Percentiles rank a stretch among this genome's conserved stretches.
Evolutionary conservation across 2,329 filamentous ascomycete species (phyloP).

Genomic region (Neonectria punicea): DNA sequence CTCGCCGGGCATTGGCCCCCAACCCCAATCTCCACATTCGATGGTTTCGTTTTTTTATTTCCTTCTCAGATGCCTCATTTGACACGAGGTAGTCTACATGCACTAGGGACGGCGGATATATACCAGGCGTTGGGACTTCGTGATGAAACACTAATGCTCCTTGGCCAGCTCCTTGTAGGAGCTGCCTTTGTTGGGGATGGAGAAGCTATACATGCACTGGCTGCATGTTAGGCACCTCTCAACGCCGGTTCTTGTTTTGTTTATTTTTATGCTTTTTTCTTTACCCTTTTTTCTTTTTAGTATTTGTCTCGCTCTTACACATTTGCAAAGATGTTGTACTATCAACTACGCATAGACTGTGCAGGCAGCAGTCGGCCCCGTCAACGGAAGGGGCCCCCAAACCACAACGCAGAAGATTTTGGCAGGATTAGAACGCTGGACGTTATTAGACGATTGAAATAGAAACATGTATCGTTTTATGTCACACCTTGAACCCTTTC

Average conservation of each 20-base stretch:
- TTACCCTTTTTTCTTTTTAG: conserved; percentile 13
- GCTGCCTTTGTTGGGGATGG: conserved; percentile 8
- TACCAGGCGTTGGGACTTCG: conserved; percentile 34
- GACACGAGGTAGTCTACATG: conserved; percentile 24
- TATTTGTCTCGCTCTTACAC: conserved; percentile 6
- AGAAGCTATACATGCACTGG: conserved; percentile 32
- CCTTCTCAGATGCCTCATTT: conserved; percentile 31
- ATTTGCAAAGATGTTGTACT: conserved; percentile 29
- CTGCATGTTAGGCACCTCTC: conserved; percentile 29
- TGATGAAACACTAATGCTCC: conserved; percentile 10
- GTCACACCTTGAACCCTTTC: not conserved
- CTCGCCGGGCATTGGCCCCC: conserved; percentile 15
- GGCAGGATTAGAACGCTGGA: conserved; percentile 31
- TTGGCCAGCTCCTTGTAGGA: not conserved
- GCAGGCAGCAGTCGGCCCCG: conserved; percentile 30
- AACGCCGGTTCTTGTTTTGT: conserved; percentile 15
- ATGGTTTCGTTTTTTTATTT: conserved; percentile 16
- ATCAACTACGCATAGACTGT: conserved; percentile 32
- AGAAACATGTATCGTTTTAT: conserved; percentile 33
- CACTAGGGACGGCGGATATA: conserved; percentile 33
- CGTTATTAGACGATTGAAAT: conserved; percentile 32
- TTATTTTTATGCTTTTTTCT: conserved; percentile 15
- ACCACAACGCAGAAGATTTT: conserved; percentile 11
- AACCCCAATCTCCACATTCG: conserved; percentile 3
- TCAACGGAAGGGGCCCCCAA: conserved; percentile 24